phyloP scores from a whole-genome alignment of 2,329 filamentous ascomycete genomes.

The Talaromyces sp. region DNA sequence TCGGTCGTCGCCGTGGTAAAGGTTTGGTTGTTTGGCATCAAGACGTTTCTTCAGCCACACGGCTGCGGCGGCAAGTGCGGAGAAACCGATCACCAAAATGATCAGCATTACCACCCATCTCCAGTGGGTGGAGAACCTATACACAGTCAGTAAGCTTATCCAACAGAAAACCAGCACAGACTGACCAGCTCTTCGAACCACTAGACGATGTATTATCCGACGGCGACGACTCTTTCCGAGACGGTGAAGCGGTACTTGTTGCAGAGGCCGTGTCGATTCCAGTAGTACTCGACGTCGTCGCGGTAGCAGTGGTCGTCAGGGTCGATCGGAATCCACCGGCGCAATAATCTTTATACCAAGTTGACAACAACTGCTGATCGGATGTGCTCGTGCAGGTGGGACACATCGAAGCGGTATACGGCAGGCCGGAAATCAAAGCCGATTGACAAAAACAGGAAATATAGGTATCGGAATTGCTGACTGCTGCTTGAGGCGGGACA shows the following conservation, averaged over 20 bases:
- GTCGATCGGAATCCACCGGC: slow-evolving; percentile 30
- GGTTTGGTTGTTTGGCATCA: slow-evolving; percentile 54
- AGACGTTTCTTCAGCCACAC: slow-evolving; percentile 72
- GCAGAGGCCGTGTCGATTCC: slow-evolving; percentile 17
- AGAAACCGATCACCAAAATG: slow-evolving; percentile 67
- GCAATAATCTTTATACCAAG: slow-evolving; percentile 71
- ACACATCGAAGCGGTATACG: slow-evolving; percentile 60
- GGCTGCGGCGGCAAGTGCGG: slow-evolving; percentile 63
- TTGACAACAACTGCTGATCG: slow-evolving; percentile 58
- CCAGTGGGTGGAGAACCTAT: slow-evolving; percentile 67
- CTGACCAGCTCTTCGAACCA: slow-evolving; percentile 14
- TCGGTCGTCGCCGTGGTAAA: slow-evolving; percentile 30
- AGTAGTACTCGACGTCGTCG: slow-evolving; percentile 23
- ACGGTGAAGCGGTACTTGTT: background rate
- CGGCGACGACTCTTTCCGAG: background rate
- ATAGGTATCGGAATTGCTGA: slow-evolving; percentile 54
- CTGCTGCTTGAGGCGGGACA: slow-evolving; percentile 55
- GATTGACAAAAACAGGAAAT: slow-evolving; percentile 72
- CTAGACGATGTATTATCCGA: background rate
- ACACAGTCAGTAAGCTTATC: background rate
- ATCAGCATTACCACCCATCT: slow-evolving; percentile 81
- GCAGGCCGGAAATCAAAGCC: slow-evolving; percentile 56
- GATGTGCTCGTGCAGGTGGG: slow-evolving; percentile 54
- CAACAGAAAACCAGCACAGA: background rate
- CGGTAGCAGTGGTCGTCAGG: slow-evolving; percentile 28